Evolutionary conservation across 306 rosid genomes (phyloP), one percentile per base, ranked within the genome.

Genomic region (Sechiopsis laciniata): DNA sequence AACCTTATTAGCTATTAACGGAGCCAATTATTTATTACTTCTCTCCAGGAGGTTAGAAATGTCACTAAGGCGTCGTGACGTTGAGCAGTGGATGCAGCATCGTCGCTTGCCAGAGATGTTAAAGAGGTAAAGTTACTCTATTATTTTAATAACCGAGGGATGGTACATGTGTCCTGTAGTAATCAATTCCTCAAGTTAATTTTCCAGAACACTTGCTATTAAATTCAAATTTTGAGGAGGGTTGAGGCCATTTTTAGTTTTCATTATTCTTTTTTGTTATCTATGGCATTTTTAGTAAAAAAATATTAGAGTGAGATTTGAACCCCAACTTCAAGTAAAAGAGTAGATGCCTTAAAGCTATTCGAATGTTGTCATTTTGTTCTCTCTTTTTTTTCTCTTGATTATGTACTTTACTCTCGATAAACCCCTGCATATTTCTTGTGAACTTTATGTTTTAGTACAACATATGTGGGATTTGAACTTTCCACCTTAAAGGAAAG

Each of bases 21-120:
- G 71, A 40, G 19, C 72, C 37, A 12, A 10, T 12, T 20, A 10
- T 45, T 46, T 46, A 19, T 67, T 21, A 11, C 15, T 68, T 68
- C 42, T 48, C 20, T 42, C 60, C 83, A 92, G 98, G 83, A 88
- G 84, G 84, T 75, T 87, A 71, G 96, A 92, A 82, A 88, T 82
- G 96, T 86, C 88, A 50, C 86, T 85, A 42, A 80, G 96, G 75
- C 83, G 87, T 10, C 93, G 96, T 15, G 98, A 93, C 58, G 90
- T 88, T 58, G 96, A 93, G 83, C 91, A 81, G 78, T 93, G 98
- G 98, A 93, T 90, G 98, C 85, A 85, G 14, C 96, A 88, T 63
- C 92, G 96, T 29, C 91, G 88, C 60, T 85, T 93, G 73, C 91
- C 96, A 10, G 83, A 82, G 16, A 79, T 78, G 12, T 78, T 90